These are phyloP conservation scores for Suillus variegatus DNA, from an alignment of 768 basidiomycete species.

Conservation along the genomic window DNA sequence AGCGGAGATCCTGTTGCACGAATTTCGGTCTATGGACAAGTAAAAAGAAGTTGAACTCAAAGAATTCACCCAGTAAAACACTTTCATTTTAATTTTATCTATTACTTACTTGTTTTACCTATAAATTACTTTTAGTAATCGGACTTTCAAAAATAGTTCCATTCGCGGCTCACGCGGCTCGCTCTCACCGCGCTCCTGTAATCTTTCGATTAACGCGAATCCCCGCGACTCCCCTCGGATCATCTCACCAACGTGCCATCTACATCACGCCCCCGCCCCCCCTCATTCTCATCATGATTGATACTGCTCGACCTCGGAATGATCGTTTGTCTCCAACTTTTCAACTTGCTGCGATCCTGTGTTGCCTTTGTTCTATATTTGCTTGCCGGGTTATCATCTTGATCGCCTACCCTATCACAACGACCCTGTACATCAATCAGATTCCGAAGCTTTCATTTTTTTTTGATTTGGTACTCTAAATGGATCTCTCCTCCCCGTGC, in stretches of 20 bases:
- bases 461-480: slow-evolving; percentile 25
- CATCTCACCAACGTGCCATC: slow-evolving; percentile 2
- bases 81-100: slow-evolving; percentile 1
- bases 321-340: slow-evolving; percentile 24
- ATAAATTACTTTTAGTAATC: slow-evolving; percentile 20
- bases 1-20: slow-evolving; percentile 20
- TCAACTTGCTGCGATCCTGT: slow-evolving; percentile 13
- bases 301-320: slow-evolving; percentile 15
- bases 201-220: slow-evolving; percentile 27
- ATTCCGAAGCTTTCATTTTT: slow-evolving; percentile 27
- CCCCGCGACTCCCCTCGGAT: slow-evolving; percentile 23
- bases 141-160: slow-evolving; percentile 27
- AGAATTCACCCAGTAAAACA: slow-evolving; percentile 3
- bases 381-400: slow-evolving; percentile 29
- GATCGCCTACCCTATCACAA: slow-evolving; percentile 39
- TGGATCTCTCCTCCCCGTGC: slow-evolving; percentile 24
- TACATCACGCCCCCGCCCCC: not conserved
- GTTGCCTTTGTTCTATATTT: slow-evolving; percentile 22
- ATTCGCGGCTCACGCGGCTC: slow-evolving; percentile 32
- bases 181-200: slow-evolving; percentile 14
- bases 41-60: slow-evolving; percentile 1
- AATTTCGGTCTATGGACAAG: slow-evolving; percentile 11
- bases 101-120: slow-evolving; percentile 4
- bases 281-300: slow-evolving; percentile 1
- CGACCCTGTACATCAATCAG: slow-evolving; percentile 37